Percentiles rank a stretch among this genome's conserved stretches.
Conservation (phyloP, 129 eudicot species). For the Pittosporum tobira region DNA sequence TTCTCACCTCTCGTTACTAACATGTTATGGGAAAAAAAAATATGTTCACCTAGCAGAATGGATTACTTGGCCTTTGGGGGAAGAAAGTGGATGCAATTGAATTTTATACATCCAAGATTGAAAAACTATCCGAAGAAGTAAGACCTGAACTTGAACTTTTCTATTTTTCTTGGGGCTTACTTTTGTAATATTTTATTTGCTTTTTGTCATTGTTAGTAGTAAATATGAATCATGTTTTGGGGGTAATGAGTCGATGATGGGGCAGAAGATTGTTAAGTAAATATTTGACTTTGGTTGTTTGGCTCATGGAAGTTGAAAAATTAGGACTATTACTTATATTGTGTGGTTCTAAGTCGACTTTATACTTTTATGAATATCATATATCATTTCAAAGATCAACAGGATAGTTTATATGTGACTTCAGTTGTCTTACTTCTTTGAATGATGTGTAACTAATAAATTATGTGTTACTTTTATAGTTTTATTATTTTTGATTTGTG, state of each 20-base stretch:
- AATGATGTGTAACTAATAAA: background rate
- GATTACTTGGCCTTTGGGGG: conserved; percentile 56
- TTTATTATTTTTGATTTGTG: background rate
- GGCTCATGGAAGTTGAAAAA: no score
- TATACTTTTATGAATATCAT: no score
- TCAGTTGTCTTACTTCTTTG: background rate
- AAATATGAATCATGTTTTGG: no score
- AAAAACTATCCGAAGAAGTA: conserved; percentile 44
- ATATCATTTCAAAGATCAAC: no score
- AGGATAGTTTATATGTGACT: no score
- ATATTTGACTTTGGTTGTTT: no score
- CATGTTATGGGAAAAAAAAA: conserved; percentile 10
- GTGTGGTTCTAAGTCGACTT: no score
- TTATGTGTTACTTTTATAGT: background rate
- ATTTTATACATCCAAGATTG: conserved; percentile 37
- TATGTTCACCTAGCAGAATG: conserved; percentile 42
- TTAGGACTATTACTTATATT: no score
- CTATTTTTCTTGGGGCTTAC: background rate
- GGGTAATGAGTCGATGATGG: no score
- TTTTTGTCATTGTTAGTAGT: no score
- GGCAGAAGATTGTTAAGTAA: no score
- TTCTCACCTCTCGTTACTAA: conserved; percentile 7
- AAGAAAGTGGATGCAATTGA: conserved; percentile 68
- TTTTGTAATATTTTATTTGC: background rate
- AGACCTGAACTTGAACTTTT: conserved; percentile 10